Percentiles rank a stretch among this genome's conserved stretches.
Evolutionary conservation across 208 protist genomes (phyloP).

Genomic region (Leishmania gerbilli): DNA sequence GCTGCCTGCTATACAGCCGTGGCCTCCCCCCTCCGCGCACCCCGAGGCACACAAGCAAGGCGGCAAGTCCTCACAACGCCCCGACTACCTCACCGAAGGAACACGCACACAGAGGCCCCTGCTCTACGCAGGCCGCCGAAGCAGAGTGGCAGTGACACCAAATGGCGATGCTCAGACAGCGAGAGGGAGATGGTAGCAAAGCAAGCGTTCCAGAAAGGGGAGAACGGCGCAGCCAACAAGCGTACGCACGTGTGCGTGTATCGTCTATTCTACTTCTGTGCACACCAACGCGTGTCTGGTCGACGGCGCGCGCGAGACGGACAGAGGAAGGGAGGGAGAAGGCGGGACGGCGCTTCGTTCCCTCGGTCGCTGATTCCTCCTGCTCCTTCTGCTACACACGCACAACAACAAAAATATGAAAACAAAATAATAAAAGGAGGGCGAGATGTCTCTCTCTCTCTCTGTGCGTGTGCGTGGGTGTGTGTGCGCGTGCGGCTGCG

Average conservation of each 20-base stretch:
- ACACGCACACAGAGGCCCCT: neutral
- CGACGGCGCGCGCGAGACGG: neutral
- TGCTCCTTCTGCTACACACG: neutral
- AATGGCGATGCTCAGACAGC: neutral
- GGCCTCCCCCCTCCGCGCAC: neutral
- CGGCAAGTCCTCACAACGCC: neutral
- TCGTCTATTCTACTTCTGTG: conserved; percentile 1
- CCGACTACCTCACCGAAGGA: neutral
- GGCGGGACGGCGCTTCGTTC: neutral
- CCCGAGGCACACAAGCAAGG: neutral
- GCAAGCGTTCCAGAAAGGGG: neutral
- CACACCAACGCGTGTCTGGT: neutral
- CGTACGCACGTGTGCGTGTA: neutral
- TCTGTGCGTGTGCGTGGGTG: neutral
- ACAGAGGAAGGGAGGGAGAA: neutral
- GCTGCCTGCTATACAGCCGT: neutral
- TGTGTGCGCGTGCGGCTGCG: neutral
- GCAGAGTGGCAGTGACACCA: neutral
- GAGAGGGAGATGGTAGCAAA: neutral
- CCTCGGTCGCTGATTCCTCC: neutral
- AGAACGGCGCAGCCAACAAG: neutral
- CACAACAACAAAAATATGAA: neutral
- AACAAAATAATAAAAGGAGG: neutral
- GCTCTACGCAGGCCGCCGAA: neutral
- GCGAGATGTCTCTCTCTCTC: neutral